These are phyloP conservation scores for Solanum acaule DNA, from an alignment of 257 asterid species.

Conservation along the genomic window DNA sequence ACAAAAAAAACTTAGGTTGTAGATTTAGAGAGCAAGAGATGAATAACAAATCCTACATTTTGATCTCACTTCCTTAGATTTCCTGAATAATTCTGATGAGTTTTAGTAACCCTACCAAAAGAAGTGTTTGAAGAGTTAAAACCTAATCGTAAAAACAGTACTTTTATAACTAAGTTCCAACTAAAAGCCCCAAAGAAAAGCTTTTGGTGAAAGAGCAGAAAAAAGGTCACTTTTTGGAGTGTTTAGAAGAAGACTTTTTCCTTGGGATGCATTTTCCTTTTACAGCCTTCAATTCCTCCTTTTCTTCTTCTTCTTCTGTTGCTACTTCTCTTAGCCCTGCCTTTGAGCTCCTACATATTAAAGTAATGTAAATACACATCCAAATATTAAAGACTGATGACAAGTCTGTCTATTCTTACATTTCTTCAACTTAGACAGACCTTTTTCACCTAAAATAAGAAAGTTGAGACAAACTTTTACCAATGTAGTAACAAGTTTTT, in stretches of 20 bases:
- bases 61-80: not conserved
- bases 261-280: conserved; percentile 79
- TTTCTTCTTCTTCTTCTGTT: conserved; percentile 2
- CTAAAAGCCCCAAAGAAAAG: not conserved
- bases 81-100: not conserved
- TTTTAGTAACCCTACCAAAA: not conserved
- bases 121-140: not conserved
- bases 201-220: not conserved
- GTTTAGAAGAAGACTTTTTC: conserved; percentile 44
- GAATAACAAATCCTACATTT: not conserved
- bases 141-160: not conserved
- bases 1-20: no score
- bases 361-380: not conserved
- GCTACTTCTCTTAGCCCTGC: conserved; percentile 27
- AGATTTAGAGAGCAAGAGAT: not conserved
- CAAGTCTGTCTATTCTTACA: not conserved
- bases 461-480: not conserved
- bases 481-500: not conserved
- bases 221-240: conserved; percentile 30
- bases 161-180: not conserved
- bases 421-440: not conserved
- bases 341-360: conserved; percentile 30
- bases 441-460: not conserved
- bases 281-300: conserved; percentile 21
- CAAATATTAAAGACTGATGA: not conserved